Percentiles rank a stretch among this genome's conserved stretches.
Conservation (phyloP, 768 basidiomycete genomes). For the Xerocomus potaroensis region DNA sequence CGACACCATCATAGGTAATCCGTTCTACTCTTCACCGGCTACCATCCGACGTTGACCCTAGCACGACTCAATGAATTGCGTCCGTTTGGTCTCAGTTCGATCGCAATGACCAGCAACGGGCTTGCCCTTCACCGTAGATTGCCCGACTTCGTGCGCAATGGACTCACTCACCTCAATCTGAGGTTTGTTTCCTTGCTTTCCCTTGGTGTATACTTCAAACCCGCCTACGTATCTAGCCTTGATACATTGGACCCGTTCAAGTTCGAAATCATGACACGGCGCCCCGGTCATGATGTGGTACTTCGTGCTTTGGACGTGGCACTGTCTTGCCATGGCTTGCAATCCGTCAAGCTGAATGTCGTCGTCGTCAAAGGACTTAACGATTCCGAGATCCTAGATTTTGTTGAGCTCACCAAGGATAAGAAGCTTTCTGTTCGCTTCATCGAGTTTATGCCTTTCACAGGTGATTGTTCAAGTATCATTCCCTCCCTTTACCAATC, state of each 20-base stretch:
- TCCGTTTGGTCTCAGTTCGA: constrained; percentile 57
- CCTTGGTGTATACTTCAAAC: constrained; percentile 1
- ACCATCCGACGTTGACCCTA: constrained; percentile 26
- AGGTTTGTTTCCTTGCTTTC: constrained; percentile 38
- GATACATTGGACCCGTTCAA: constrained; percentile 85
- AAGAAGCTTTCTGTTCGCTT: constrained; percentile 69
- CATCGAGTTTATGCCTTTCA: constrained; percentile 95
- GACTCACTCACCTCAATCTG: constrained; percentile 72
- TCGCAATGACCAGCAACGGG: constrained; percentile 87
- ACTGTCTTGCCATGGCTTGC: constrained; percentile 44
- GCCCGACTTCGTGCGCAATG: constrained; percentile 60
- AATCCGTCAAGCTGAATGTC: constrained; percentile 76
- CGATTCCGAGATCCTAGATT: constrained; percentile 73
- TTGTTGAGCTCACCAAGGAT: constrained; percentile 71
- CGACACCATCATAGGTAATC: constrained; percentile 59
- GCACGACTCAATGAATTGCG: constrained; percentile 62
- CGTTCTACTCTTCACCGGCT: constrained; percentile 1
- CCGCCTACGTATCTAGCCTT: constrained; percentile 43
- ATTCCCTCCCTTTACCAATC: constrained; percentile 3
- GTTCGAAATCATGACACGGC: constrained; percentile 82
- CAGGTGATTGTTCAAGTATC: constrained; percentile 42
- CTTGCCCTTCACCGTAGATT: constrained; percentile 70
- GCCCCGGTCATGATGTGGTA: constrained; percentile 73
- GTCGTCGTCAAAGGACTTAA: constrained; percentile 82
- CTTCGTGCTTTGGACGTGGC: constrained; percentile 63